phyloP scores from a whole-genome alignment of 768 basidiomycete species.

The Nevesoporus exiguus region DNA sequence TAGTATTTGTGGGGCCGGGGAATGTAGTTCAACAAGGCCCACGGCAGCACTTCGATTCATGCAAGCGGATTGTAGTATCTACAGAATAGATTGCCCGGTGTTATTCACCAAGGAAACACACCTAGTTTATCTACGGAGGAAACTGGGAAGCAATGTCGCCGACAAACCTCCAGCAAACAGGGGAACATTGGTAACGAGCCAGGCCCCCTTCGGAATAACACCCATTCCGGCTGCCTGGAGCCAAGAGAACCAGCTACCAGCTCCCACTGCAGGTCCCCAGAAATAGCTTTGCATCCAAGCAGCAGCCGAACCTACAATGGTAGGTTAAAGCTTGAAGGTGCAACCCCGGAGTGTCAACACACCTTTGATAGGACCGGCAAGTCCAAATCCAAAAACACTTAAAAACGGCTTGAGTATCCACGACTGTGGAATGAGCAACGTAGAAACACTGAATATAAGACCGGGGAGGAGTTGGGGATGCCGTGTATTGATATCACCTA shows the following conservation, averaged over 20 bases:
- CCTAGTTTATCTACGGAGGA: background rate
- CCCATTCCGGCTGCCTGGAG: conserved; percentile 16
- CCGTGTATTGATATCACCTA: conserved; percentile 17
- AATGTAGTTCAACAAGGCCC: too few species aligned
- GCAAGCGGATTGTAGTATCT: too few species aligned
- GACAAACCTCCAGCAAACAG: background rate
- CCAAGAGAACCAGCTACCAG: background rate
- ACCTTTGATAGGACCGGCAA: conserved; percentile 13
- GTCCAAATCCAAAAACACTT: conserved; percentile 15
- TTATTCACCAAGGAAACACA: background rate
- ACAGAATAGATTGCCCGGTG: too few species aligned
- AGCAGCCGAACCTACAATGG: conserved; percentile 10
- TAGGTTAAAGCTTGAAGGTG: background rate
- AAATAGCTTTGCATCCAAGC: conserved; percentile 8
- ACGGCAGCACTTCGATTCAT: too few species aligned
- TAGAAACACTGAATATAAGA: background rate
- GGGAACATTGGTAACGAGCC: background rate
- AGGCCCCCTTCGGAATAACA: background rate
- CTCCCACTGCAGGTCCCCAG: background rate
- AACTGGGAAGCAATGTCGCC: background rate
- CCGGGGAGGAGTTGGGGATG: conserved; percentile 6
- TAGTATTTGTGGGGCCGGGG: too few species aligned
- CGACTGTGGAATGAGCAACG: conserved; percentile 9
- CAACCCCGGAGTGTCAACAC: rapidly evolving
- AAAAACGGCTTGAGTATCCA: conserved; percentile 17